Evolutionary conservation across 2,329 filamentous ascomycete genomes (phyloP), one percentile per base, ranked within the genome.

Genomic region (Lecanoromycetidae sp.): DNA sequence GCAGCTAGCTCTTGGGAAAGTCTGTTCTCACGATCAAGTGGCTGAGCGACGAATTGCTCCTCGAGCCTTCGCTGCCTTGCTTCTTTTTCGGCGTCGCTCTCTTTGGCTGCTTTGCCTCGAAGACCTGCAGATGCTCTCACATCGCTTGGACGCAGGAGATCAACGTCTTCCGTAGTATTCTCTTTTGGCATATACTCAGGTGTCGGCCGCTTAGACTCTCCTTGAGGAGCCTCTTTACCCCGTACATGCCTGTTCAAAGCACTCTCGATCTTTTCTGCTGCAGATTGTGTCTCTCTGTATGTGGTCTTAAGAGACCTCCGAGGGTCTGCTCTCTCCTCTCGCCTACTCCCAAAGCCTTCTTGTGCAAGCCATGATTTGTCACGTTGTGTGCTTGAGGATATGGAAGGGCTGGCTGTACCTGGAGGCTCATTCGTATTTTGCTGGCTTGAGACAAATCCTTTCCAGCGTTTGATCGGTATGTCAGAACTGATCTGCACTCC

Each of bases 1-100:
- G 32, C 27, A 25, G 20, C 34, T 44, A 61, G 62, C 52, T 75
- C 73, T 49, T 69, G 62, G 3, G 58, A 57, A 53, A 69, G 74
- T 32, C 67, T 69, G 5, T 65, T 69, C 52, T 76, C 67, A 27
- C 74, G 58, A 3, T 71, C 71, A 53, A 72, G 67, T 0, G 71
- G 67, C 25, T 32, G 36, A 22, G 45, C 43, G 5, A 57, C 41
- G 34, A 55, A 61, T 22, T 56, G 50, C 10, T 52, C 36, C 37
- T 62, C 59, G 17, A 62, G 46, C 25, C 53, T 49, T 35, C 49
- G 54, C 43, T 58, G 55, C 37, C 52, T 55, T 13, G 49, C 50
- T 32, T 46, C 32, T 43, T 60, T 62, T 27, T 60, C 55, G 22
- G 44, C 39, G 10, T 48, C 36, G 37, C 41, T 48, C 41, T 53